Percentiles rank a stretch among this genome's conserved stretches.
phyloP scores from a whole-genome alignment of 1,284 basidiomycete species.

The Rhodotorula sp. region DNA sequence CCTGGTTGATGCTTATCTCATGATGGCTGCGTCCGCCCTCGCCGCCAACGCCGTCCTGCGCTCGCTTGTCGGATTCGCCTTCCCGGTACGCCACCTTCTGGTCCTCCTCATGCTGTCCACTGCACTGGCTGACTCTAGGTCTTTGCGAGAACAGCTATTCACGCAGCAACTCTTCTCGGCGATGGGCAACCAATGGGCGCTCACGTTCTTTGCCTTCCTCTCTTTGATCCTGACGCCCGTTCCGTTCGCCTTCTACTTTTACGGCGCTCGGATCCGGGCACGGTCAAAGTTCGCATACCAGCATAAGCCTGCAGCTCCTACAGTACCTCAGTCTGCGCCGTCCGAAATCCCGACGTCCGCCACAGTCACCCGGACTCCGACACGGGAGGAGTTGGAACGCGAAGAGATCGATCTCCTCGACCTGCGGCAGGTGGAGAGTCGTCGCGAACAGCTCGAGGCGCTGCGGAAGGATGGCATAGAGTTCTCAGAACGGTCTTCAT shows the following conservation, averaged over 20 bases:
- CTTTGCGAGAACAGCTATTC: constrained; percentile 40
- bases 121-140: neutral
- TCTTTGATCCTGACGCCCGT: constrained; percentile 58
- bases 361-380: neutral
- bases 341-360: neutral
- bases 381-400: constrained; percentile 12
- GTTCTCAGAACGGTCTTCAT: neutral
- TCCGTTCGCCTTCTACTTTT: constrained; percentile 55
- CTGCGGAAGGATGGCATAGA: constrained; percentile 3
- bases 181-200: constrained; percentile 66
- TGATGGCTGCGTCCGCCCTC: constrained; percentile 65
- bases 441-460: constrained; percentile 3
- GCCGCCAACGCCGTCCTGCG: constrained; percentile 68
- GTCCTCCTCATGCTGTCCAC: neutral
- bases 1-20: constrained; percentile 43
- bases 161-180: constrained; percentile 57
- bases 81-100: neutral
- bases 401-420: constrained; percentile 15
- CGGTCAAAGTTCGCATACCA: constrained; percentile 35
- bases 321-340: neutral
- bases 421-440: neutral
- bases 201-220: constrained; percentile 62
- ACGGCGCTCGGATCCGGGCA: constrained; percentile 48
- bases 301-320: constrained; percentile 16
- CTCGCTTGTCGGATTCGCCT: constrained; percentile 52